Conservation (phyloP, 2,329 filamentous ascomycete species). For the Fusarium papillatum region DNA sequence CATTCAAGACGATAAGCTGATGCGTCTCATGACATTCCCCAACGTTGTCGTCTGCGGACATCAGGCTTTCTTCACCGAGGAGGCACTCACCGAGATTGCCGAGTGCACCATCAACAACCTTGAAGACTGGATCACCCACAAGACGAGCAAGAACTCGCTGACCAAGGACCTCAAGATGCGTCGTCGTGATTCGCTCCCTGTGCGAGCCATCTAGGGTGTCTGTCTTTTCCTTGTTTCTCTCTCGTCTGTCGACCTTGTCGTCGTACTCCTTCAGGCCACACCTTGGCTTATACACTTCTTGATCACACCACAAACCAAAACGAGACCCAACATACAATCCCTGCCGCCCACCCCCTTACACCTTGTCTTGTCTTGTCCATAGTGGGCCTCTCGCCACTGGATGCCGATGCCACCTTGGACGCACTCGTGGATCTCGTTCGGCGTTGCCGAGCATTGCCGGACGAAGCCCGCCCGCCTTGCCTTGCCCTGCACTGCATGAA, state of each 20-base stretch:
- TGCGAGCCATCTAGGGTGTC: slow-evolving; percentile 46
- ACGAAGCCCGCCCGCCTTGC: slow-evolving; percentile 11
- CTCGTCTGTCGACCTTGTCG: slow-evolving; percentile 11
- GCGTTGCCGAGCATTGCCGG: slow-evolving; percentile 41
- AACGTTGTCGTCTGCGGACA: slow-evolving; percentile 78
- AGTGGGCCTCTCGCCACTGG: slow-evolving; percentile 34
- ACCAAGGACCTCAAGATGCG: slow-evolving; percentile 44
- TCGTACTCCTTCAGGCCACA: slow-evolving; percentile 9
- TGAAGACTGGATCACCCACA: slow-evolving; percentile 55
- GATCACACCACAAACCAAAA: slow-evolving; percentile 9
- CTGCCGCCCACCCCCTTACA: slow-evolving; percentile 12
- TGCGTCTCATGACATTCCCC: slow-evolving; percentile 76
- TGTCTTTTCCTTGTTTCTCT: background rate
- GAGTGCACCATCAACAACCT: slow-evolving; percentile 71
- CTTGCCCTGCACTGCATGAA: slow-evolving; percentile 22
- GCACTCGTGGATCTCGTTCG: slow-evolving; percentile 32
- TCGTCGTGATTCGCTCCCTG: slow-evolving; percentile 47
- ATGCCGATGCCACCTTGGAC: slow-evolving; percentile 24
- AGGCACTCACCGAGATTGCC: slow-evolving; percentile 75
- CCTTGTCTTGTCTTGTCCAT: background rate
- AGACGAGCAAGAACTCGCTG: slow-evolving; percentile 50
- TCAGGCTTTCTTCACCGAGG: slow-evolving; percentile 78
- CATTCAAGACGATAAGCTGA: slow-evolving; percentile 75
- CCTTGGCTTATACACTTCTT: background rate
- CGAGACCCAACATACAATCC: slow-evolving; percentile 17